phyloP scores from a whole-genome alignment of 1,139 yeast genomes.

The Blastobotrys buckinghamii region DNA sequence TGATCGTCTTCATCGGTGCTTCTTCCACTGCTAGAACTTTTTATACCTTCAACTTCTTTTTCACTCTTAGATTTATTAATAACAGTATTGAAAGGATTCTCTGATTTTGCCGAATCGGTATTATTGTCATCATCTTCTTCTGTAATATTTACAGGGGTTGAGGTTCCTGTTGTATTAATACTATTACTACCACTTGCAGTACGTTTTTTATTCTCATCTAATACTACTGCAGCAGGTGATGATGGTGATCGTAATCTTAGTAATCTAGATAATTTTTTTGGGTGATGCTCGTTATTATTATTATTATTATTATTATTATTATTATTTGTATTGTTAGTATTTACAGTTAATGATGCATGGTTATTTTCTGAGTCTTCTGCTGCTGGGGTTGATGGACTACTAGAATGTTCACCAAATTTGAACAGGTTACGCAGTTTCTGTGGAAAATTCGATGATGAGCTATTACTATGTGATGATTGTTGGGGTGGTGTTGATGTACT shows the following conservation, averaged over 20 bases:
- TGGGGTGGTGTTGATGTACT: not conserved
- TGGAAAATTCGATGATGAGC: constrained; percentile 18
- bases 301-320: constrained; percentile 5
- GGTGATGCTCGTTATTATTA: constrained; percentile 6
- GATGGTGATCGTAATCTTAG: constrained; percentile 40
- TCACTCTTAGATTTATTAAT: not conserved
- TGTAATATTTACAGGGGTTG: constrained; percentile 4
- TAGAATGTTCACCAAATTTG: constrained; percentile 19
- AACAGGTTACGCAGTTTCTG: constrained; percentile 29
- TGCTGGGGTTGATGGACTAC: not conserved
- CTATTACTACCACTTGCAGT: constrained; percentile 29
- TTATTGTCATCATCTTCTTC: constrained; percentile 10
- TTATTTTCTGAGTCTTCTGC: constrained; percentile 6
- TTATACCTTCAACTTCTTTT: not conserved
- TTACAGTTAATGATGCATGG: no score
- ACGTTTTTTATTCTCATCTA: constrained; percentile 7
- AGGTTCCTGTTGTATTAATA: constrained; percentile 31
- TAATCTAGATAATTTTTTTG: constrained; percentile 21
- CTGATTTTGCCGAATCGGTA: not conserved
- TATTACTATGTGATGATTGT: not conserved
- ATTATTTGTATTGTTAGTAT: no score
- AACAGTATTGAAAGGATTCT: not conserved
- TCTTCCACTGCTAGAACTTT: no score
- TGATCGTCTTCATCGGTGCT: no score
- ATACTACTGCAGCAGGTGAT: constrained; percentile 23